Conservation (phyloP, 2,329 filamentous ascomycete species). For the Talaromyces sp. region DNA sequence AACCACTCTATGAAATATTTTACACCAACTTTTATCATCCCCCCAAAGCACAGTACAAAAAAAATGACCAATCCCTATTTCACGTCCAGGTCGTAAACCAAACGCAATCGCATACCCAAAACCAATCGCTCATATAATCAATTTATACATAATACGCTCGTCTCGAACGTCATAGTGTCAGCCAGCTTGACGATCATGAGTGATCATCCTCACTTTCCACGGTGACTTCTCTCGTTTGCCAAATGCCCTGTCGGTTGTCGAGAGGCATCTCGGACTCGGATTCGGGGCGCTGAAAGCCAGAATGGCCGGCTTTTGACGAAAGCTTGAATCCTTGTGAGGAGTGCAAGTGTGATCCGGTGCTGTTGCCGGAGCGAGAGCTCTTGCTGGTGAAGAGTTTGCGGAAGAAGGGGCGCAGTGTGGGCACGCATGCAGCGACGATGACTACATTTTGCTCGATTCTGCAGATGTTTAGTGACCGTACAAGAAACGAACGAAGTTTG, state of each 20-base stretch:
- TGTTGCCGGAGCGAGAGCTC: not conserved
- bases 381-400: constrained; percentile 21
- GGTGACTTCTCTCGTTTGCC: not conserved
- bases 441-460: constrained; percentile 30
- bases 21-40: not conserved
- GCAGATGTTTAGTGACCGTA: not conserved
- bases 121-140: not conserved
- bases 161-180: not conserved
- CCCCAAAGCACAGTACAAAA: not conserved
- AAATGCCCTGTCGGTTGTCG: not conserved
- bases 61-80: not conserved
- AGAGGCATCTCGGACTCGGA: not conserved
- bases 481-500: not conserved
- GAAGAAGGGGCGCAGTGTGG: constrained; percentile 28
- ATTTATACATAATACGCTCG: not conserved
- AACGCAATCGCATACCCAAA: not conserved
- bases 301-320: not conserved
- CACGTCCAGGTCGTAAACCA: not conserved
- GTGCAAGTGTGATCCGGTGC: not conserved
- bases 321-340: not conserved
- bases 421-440: constrained; percentile 29
- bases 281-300: not conserved
- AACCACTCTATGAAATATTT: too few species aligned
- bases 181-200: not conserved
- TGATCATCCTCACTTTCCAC: not conserved